phyloP scores from a whole-genome alignment of 1,139 yeast species.

The Kodamaea anthophila region DNA sequence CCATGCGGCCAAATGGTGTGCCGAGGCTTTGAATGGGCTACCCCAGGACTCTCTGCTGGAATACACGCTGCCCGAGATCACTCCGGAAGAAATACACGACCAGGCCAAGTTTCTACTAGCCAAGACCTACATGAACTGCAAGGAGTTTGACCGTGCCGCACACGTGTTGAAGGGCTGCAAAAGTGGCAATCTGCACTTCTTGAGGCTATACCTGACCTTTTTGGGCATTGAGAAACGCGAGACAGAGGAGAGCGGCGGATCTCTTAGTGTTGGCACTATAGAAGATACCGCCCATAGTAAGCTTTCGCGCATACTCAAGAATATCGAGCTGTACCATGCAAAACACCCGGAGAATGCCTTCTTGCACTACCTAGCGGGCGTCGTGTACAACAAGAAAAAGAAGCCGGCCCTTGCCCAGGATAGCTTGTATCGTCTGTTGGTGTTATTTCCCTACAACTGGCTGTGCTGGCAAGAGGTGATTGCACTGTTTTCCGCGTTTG shows the following conservation, averaged over 20 bases:
- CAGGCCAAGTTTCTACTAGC: conserved; percentile 52
- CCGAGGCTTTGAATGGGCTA: conserved; percentile 63
- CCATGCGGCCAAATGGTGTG: conserved; percentile 76
- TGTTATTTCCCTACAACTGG: conserved; percentile 81
- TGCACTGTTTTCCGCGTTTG: conserved; percentile 56
- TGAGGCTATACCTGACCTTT: conserved; percentile 62
- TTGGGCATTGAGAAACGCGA: conserved; percentile 69
- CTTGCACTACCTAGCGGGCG: conserved; percentile 62
- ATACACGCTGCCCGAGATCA: conserved; percentile 1
- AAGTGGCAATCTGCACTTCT: conserved; percentile 54
- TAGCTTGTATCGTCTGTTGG: conserved; percentile 51
- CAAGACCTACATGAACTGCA: conserved; percentile 69
- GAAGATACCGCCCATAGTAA: conserved; percentile 20
- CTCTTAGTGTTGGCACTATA: conserved; percentile 20
- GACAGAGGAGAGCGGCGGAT: conserved; percentile 69
- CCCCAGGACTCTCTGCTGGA: conserved; percentile 8
- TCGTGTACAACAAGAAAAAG: conserved; percentile 58
- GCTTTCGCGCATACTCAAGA: conserved; percentile 39
- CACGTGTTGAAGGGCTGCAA: conserved; percentile 46
- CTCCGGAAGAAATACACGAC: conserved; percentile 26
- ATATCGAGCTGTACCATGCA: conserved; percentile 27
- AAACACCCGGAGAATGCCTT: conserved; percentile 45
- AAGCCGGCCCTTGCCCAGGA: conserved; percentile 55
- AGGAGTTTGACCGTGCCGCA: conserved; percentile 81
- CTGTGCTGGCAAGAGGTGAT: conserved; percentile 86